Percentiles rank a stretch among this genome's conserved stretches.
Conservation (phyloP, 306 rosid genomes). For the Neltuma alba region DNA sequence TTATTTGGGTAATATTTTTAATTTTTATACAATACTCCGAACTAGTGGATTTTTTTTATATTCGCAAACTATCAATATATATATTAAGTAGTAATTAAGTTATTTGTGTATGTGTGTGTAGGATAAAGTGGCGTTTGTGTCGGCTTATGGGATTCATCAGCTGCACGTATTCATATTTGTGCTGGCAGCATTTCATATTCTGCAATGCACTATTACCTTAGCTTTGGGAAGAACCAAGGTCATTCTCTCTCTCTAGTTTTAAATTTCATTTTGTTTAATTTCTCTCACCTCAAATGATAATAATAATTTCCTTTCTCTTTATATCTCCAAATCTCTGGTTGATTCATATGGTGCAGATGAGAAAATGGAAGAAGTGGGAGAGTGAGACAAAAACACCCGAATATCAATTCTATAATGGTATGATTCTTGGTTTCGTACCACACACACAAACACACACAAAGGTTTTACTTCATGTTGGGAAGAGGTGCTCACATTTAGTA, state of each 20-base stretch:
- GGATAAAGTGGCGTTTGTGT: slow-evolving; percentile 72
- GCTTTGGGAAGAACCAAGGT: slow-evolving; percentile 80
- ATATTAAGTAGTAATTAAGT: neutral
- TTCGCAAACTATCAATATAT: neutral
- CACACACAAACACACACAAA: too few relatives aligned
- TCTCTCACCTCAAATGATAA: neutral
- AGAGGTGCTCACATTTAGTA: too few relatives aligned
- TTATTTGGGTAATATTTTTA: neutral
- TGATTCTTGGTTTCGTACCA: too few relatives aligned
- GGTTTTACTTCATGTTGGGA: too few relatives aligned
- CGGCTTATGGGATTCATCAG: slow-evolving; percentile 90
- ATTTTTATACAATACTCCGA: too few relatives aligned
- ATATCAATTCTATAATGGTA: slow-evolving; percentile 54
- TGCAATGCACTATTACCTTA: slow-evolving; percentile 70
- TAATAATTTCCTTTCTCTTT: neutral
- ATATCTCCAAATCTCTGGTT: neutral
- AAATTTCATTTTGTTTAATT: neutral
- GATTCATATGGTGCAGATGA: slow-evolving; percentile 54
- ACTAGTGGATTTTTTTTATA: neutral
- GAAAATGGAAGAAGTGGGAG: slow-evolving; percentile 81
- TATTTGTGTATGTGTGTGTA: slow-evolving; percentile 18
- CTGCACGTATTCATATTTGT: slow-evolving; percentile 87
- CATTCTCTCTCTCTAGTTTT: neutral
- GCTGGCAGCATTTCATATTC: slow-evolving; percentile 68
- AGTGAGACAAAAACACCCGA: slow-evolving; percentile 66